Evolutionary conservation across 352 stramenopile species (phyloP), one percentile per base, ranked within the genome.

Genomic region (Phytophthora pseudosyringae): DNA sequence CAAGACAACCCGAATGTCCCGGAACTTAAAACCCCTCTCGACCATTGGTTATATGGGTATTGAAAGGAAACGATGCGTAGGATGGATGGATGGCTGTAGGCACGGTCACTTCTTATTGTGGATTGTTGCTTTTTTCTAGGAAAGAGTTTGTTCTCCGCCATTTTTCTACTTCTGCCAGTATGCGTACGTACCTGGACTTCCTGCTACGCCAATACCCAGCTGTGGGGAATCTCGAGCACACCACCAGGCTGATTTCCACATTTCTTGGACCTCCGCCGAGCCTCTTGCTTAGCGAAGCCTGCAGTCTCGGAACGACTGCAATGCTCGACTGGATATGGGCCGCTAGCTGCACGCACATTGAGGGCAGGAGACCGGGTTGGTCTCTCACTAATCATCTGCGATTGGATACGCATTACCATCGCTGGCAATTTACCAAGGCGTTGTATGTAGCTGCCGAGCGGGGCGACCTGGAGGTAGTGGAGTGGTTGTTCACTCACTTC

Each of bases 401-500:
- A 13, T 66, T 40, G 2, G 58, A 66, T 15, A 47, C 31, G 21
- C n/a, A 53, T 21, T 59, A 64, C 10, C 12, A 59, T 25, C 43
- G 26, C 10, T 50, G 46, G 57, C 36, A 51, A 15, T 64, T 64
- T 5, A 11, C 15, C 4, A 36, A 59, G 28, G 29, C 57, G 5
- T 12, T 64, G 13, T 39, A 41, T 26, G 28, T 26, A 25, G 57
- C 46, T 13, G 46, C 46, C 7, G 21, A 11, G 8, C 36, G 36
- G 38, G 46, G 46, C 3, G 46, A 58, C 21, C 4, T 59, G 9
- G 1, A 7, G n/a, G 21, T 51, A 12, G 12, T 59, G 8, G 26
- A 64, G 57, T 63, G 55, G 55, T 8, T 63, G 12, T 40, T 63
- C 26, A 35, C 28, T 1, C 44, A 63, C 25, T 63, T 63, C 43